Base-by-base conservation (phyloP, 495 filamentous ascomycete genomes). In the Sporormia fimetaria region DNA sequence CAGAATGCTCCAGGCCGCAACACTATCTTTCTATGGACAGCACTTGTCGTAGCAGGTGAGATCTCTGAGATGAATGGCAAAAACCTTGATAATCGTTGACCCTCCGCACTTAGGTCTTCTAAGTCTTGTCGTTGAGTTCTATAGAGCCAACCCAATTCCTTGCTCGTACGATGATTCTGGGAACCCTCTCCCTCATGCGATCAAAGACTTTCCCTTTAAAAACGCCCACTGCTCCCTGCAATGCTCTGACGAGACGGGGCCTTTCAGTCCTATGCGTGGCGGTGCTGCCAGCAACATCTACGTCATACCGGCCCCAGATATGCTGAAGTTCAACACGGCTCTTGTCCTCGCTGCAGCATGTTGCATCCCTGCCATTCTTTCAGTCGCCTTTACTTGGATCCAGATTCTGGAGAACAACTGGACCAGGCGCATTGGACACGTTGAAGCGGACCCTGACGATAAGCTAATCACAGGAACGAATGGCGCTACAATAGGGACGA, bases 11-110 rank as follows among this genome's bases (percentile, higher is more conserved):
- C 69, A 2, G 73, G 70, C 21, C 64, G 74, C n/a, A 70, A 76
- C 32, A 67, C 65, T 37, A 74, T 79, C 33, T 79, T 76, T 43
- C 15, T 74, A 4, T 79, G 75, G 75, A 73, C 74, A 7, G 54
- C 55, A 4, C 54, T 79, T 7, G 46, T 77, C 27, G 65, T 79
- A 10, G 65, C 67, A 21, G 75, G 71, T 70, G 25, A 58, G 65
- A 34, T 25, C 29, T 14, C 4, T 2, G 27, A 12, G 35, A 29
- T 7, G 14, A 33, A 7, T 37, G 31, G 21, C 16, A 23, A 20
- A 33, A n/a, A n/a, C n/a, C n/a, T n/a, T n/a, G 16, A 23, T 14
- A 16, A 10, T 47, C 10, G 48, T 58, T 11, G 55, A 29, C 23
- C 24, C 6, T 20, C 10, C 37, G 9, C 12, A 20, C 40, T 20